Conservation (phyloP, 495 filamentous ascomycete genomes). For the Daldinia decipiens region DNA sequence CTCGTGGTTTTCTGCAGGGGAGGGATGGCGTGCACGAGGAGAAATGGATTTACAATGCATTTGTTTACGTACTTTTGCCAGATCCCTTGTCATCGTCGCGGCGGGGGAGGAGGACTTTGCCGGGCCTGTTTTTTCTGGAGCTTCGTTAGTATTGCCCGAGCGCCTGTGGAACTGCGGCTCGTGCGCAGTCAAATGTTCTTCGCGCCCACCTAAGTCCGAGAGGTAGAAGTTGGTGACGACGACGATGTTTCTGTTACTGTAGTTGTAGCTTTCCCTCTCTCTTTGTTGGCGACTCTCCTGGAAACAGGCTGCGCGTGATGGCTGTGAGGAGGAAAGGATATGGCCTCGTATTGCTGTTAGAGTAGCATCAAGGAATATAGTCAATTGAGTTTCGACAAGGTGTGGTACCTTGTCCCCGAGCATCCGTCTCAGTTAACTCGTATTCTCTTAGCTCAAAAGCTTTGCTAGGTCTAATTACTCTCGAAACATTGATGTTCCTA, state of each 20-base stretch:
- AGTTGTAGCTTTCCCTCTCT: neutral
- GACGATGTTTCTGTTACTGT: neutral
- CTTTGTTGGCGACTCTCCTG: neutral
- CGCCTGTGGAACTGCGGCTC: neutral
- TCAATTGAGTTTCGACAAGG: neutral
- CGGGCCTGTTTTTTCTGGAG: slow-evolving; percentile 1
- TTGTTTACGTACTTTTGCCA: neutral
- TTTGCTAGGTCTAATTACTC: neutral
- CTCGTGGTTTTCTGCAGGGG: slow-evolving; percentile 14
- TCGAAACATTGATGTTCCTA: neutral
- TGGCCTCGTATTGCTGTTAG: neutral
- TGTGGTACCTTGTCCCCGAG: neutral
- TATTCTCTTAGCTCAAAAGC: neutral
- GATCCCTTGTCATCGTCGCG: slow-evolving; percentile 3
- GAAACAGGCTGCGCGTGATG: neutral
- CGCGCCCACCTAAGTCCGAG: neutral
- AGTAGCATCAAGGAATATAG: neutral
- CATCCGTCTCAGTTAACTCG: neutral
- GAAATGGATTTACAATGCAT: neutral
- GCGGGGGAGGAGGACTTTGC: neutral
- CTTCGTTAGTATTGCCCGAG: neutral
- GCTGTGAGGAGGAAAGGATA: neutral
- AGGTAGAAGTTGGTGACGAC: neutral
- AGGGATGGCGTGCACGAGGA: neutral
- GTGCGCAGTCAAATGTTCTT: neutral